These are phyloP conservation scores for Candolleomyces efflorescens DNA, from an alignment of 768 basidiomycete genomes.

Conservation along the genomic window DNA sequence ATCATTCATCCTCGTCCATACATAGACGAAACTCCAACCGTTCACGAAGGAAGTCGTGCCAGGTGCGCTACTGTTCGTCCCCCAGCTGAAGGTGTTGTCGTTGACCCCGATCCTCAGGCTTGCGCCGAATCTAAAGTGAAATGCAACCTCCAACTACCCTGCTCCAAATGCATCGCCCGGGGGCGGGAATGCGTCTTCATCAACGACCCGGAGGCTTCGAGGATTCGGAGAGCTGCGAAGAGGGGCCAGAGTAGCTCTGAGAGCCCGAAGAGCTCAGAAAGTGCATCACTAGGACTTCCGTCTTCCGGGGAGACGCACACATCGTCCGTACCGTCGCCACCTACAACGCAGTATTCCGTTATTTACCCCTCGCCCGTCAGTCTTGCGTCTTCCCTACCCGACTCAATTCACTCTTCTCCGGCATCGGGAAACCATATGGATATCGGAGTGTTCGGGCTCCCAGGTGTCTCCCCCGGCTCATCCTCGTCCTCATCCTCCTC, in stretches of 20 bases:
- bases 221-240: constrained; percentile 32
- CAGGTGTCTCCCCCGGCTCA: constrained; percentile 21
- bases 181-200: constrained; percentile 64
- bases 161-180: constrained; percentile 59
- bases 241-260: constrained; percentile 15
- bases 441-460: constrained; percentile 15
- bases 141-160: constrained; percentile 65
- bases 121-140: constrained; percentile 77
- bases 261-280: neutral
- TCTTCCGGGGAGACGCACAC: neutral
- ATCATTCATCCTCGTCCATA: neutral
- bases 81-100: no score
- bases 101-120: constrained; percentile 26
- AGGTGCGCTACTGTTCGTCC: constrained; percentile 24
- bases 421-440: constrained; percentile 9
- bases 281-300: neutral
- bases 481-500: constrained; percentile 34
- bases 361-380: constrained; percentile 11
- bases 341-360: constrained; percentile 13
- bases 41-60: constrained; percentile 66
- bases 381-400: constrained; percentile 14
- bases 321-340: constrained; percentile 3
- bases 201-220: constrained; percentile 41
- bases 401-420: constrained; percentile 14
- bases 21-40: constrained; percentile 42